phyloP scores from a whole-genome alignment of 75 land plant species.

The Cunninghamia lanceolata region DNA sequence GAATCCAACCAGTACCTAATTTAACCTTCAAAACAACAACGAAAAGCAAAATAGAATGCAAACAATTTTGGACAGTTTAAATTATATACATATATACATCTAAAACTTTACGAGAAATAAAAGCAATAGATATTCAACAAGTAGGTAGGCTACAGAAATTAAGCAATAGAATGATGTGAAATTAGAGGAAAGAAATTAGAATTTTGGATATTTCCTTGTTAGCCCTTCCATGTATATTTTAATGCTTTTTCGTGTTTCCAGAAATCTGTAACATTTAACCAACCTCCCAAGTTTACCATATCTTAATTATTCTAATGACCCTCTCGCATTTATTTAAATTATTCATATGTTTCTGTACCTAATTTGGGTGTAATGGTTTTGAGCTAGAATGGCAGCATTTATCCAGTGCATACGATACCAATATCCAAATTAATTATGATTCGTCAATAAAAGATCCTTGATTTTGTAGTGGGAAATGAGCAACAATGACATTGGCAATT shows the following conservation, averaged over 20 bases:
- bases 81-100: not conserved
- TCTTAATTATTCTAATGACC: not conserved
- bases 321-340: not conserved
- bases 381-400: not conserved
- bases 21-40: not conserved
- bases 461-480: no score
- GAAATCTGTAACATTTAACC: not conserved
- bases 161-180: not conserved
- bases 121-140: not conserved
- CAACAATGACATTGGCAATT: no score
- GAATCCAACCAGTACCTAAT: not conserved
- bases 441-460: no score
- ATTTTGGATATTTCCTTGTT: not conserved
- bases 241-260: not conserved
- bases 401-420: not conserved
- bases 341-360: not conserved
- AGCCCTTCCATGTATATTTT: not conserved
- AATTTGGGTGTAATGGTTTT: not conserved
- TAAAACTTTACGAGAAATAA: not conserved
- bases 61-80: not conserved
- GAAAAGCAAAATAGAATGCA: not conserved
- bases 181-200: not conserved
- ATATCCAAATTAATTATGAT: not conserved
- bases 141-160: not conserved
- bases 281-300: not conserved